phyloP scores from a whole-genome alignment of 176 grass and related monocot genomes.

The Raddia guianensis region DNA sequence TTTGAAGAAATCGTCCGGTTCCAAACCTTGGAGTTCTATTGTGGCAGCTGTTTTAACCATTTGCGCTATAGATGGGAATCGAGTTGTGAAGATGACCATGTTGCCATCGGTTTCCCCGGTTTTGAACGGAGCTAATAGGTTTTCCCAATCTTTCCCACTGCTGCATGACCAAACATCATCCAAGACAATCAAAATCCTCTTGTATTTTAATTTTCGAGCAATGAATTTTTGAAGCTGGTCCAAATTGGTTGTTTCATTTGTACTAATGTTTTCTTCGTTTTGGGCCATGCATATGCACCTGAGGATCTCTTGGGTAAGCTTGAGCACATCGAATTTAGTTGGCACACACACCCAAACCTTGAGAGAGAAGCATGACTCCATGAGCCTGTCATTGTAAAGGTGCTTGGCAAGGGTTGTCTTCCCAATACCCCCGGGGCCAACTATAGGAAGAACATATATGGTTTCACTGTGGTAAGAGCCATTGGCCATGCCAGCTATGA shows the following conservation, averaged over 20 bases:
- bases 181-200: constrained; percentile 24
- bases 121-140: constrained; percentile 15
- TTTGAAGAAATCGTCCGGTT: not conserved
- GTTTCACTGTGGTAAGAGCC: accelerated
- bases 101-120: not conserved
- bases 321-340: constrained; percentile 30
- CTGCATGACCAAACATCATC: constrained; percentile 43
- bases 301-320: not conserved
- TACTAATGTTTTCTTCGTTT: accelerated
- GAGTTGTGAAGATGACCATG: constrained; percentile 35
- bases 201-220: not conserved
- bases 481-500: not conserved
- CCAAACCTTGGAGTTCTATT: constrained; percentile 20
- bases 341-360: constrained; percentile 50
- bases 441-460: constrained; percentile 41
- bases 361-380: not conserved
- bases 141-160: not conserved
- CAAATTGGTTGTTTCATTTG: not conserved
- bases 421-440: constrained; percentile 47
- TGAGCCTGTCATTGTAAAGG: constrained; percentile 1
- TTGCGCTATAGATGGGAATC: not conserved
- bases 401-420: constrained; percentile 54
- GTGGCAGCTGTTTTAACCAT: not conserved
- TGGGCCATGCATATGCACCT: not conserved
- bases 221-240: not conserved